phyloP scores from a whole-genome alignment of 768 basidiomycete species.

The Holtermannia corniformis region DNA sequence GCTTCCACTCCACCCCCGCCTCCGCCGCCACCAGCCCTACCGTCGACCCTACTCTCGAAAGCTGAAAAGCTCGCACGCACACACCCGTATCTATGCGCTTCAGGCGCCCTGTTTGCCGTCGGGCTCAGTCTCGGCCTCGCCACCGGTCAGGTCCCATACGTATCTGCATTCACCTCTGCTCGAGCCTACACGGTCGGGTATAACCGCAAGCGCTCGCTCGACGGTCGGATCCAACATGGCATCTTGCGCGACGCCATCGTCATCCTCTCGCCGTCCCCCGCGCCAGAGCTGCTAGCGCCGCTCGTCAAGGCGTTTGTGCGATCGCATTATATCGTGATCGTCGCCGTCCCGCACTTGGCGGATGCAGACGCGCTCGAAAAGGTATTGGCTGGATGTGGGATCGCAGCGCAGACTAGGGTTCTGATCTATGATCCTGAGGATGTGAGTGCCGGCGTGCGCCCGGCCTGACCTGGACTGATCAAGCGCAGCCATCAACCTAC shows the following conservation, averaged over 20 bases:
- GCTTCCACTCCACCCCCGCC: slow-evolving; percentile 24
- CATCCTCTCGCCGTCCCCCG: slow-evolving; percentile 31
- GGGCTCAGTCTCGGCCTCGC: slow-evolving; percentile 20
- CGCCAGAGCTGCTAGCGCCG: slow-evolving; percentile 27
- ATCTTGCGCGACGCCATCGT: slow-evolving; percentile 35
- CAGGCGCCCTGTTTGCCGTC: slow-evolving; percentile 19
- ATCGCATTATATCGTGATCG: slow-evolving; percentile 34
- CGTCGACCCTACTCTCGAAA: slow-evolving; percentile 5
- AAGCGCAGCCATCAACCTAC: slow-evolving; percentile 29
- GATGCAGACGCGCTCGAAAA: slow-evolving; percentile 36
- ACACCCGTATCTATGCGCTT: slow-evolving; percentile 23
- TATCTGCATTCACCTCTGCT: neutral
- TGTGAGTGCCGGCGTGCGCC: slow-evolving; percentile 16
- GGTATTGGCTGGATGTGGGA: slow-evolving; percentile 20
- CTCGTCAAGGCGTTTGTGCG: slow-evolving; percentile 26
- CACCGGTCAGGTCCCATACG: neutral
- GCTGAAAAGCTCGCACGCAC: slow-evolving; percentile 14
- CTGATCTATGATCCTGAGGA: slow-evolving; percentile 38
- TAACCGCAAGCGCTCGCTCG: too few species aligned
- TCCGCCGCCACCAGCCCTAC: slow-evolving; percentile 22
- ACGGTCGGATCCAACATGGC: slow-evolving; percentile 21
- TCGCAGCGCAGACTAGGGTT: slow-evolving; percentile 24
- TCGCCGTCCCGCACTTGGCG: slow-evolving; percentile 33
- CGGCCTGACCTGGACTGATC: neutral
- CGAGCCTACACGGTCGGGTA: too few species aligned